Evolutionary conservation across 306 rosid genomes (phyloP).

Genomic region (Fragaria nilgerrensis): DNA sequence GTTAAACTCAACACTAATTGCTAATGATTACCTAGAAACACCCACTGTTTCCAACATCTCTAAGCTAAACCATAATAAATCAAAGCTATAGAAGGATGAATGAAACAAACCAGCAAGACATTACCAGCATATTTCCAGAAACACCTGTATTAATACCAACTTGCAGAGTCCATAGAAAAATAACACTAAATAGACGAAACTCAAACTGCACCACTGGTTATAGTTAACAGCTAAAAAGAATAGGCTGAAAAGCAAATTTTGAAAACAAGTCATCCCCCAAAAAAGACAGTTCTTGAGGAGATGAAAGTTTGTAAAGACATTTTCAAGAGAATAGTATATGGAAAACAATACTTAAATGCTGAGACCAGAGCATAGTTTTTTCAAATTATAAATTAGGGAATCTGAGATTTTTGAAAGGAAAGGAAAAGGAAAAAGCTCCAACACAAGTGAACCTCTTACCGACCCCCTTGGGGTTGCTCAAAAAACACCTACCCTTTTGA

Average conservation of each 20-base stretch:
- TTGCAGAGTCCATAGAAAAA: conserved; percentile 19
- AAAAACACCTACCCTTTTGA: conserved; percentile 98
- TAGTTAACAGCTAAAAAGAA: conserved; percentile 14
- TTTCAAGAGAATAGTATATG: background rate
- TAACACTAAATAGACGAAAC: conserved; percentile 20
- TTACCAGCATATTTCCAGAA: conserved; percentile 13
- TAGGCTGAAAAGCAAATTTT: conserved; percentile 14
- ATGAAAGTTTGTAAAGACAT: background rate
- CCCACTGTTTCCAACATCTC: conserved; percentile 38
- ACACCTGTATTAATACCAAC: conserved; percentile 26
- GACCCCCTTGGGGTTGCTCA: conserved; percentile 61
- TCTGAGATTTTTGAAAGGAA: background rate
- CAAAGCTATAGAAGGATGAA: background rate
- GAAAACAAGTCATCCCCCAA: background rate
- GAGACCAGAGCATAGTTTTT: background rate
- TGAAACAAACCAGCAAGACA: conserved; percentile 16
- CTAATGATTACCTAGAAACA: conserved; percentile 30
- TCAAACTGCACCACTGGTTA: conserved; percentile 5
- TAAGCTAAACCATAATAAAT: background rate
- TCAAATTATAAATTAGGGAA: background rate
- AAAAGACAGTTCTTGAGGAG: background rate
- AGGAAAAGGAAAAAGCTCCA: conserved; percentile 12
- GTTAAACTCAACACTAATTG: conserved; percentile 29
- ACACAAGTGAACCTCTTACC: conserved; percentile 76
- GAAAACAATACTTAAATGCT: background rate